These are phyloP conservation scores for Pouteria glomerata DNA, from an alignment of 148 eudicot species.

Conservation along the genomic window DNA sequence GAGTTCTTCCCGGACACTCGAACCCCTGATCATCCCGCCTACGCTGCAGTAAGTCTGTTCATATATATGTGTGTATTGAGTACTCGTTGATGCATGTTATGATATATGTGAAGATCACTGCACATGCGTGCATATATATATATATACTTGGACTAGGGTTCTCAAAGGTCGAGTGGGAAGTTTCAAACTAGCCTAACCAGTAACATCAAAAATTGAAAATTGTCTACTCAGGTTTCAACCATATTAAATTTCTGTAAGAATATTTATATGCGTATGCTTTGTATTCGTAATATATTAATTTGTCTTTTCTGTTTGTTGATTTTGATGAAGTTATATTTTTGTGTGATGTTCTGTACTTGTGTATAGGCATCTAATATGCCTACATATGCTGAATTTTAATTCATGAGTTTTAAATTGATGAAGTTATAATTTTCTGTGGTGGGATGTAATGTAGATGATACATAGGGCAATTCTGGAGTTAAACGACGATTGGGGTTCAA, in stretches of 20 bases:
- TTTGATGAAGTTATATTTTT: background rate
- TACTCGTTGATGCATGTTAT: background rate
- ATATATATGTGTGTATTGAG: background rate
- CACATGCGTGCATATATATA: background rate
- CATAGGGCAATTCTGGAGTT: constrained; percentile 36
- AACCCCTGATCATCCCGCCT: constrained; percentile 46
- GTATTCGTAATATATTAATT: background rate
- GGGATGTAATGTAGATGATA: constrained; percentile 51
- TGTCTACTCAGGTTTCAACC: background rate
- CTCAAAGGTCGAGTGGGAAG: background rate
- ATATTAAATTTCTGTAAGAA: background rate
- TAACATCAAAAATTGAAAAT: background rate
- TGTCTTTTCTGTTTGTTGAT: background rate
- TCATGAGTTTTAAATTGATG: background rate
- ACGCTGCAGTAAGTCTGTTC: constrained; percentile 29
- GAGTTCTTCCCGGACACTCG: constrained; percentile 17
- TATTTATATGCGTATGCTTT: background rate
- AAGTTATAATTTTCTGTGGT: constrained; percentile 6
- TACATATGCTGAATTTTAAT: background rate
- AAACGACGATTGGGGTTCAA: constrained; percentile 48
- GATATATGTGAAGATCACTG: background rate
- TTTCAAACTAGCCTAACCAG: no score
- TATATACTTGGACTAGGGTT: background rate
- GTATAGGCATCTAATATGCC: background rate
- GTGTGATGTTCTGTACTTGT: background rate